Base-by-base conservation (phyloP, 2,329 filamentous ascomycete species). In the Aurifilum marmelostoma region DNA sequence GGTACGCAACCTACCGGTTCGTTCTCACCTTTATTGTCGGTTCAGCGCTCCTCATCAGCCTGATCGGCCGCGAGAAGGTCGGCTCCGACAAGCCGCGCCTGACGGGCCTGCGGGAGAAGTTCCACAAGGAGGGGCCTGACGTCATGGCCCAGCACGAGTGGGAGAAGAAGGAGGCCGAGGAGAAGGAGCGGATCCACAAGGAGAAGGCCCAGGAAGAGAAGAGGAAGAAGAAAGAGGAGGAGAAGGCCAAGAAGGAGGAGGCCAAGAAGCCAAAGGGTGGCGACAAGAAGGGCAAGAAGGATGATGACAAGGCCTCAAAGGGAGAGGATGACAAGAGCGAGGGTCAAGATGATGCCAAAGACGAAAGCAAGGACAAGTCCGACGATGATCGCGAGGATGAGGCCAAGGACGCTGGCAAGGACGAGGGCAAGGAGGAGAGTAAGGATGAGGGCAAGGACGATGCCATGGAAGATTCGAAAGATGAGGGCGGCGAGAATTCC, bases 1-100 rank as follows among this genome's bases (percentile, higher is more conserved):
- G 94, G 94, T 97, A 97, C 79, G 87, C 85, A 70, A 92, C 90
- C 63, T 97, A 97, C 83, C 92, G 95, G 43, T 97, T 97, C 80
- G 90, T 97, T 11, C 85, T 97, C 74, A 97, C 95, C 2, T 95
- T 94, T 78, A 87, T 97, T 71, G 94, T 97, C 37, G 94, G 95
- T 52, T 84, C 88, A 58, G 90, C 91, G 72, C 95, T 97, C 73
- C 89, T 96, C 56, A 82, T 93, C 74, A 95, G 88, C 72, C 83
- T 97, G 73, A 87, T 97, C 72, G 93, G 93, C 54, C 89, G 94
- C 71, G 91, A 94, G 75, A 91, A 94, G 81, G 89, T 97, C 73
- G 85, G 81, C 65, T 78, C 79, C 21, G 77, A 76, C 5, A 74
- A 75, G 41, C 76, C 78, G 11, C 76, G 77, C 24, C 75, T 81